Base-by-base conservation (phyloP, 257 asterid genomes). In the Solanum piurae region DNA sequence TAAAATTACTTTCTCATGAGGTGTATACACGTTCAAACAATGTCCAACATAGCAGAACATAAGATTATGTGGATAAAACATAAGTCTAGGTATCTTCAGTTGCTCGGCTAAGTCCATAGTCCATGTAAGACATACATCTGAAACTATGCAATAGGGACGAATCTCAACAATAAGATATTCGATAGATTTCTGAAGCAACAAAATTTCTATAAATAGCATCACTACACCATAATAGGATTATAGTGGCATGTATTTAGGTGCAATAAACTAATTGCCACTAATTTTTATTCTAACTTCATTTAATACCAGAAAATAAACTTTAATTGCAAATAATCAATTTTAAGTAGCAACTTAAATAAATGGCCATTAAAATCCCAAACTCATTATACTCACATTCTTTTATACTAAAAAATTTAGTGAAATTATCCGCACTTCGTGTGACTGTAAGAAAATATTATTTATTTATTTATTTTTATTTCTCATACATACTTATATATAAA, bases 51-150 rank as follows among this genome's bases (percentile, higher is more conserved):
- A 84, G 2, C 86, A 89, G 11, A 85, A 72, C 31, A 87, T 40
- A 42, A 84, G 23, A 46, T 77, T 83, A 62, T 36, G 55, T 79
- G 88, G 76, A 33, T 88, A 46, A 33, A 89, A 91, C 79, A 72
- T 31, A 14, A 84, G 33, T 66, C 89, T 88, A 1, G 91, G 88
- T 76, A 89, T 88, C 27, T 89, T 86, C 49, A 89, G 34, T 68
- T 21, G 52, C n/a, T 84, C 87, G 2, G 91, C 91, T 1, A 91
- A 38, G 34, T 89, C 89, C 23, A 87, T 85, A n/a, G 90, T 89
- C 93, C 91, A 89, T 2, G 88, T 90, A 76, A 37, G 86, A 68
- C 88, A 88, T 85, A 87, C 62, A 69, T 91, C 93, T 5, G 90
- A 86, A 36, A 89, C 52, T 12, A 89, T 87, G 38, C 85, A 86